Percentiles rank a stretch among this genome's conserved stretches.
Evolutionary conservation across 768 basidiomycete genomes (phyloP).

Genomic region (Boletus tylopilopsis): DNA sequence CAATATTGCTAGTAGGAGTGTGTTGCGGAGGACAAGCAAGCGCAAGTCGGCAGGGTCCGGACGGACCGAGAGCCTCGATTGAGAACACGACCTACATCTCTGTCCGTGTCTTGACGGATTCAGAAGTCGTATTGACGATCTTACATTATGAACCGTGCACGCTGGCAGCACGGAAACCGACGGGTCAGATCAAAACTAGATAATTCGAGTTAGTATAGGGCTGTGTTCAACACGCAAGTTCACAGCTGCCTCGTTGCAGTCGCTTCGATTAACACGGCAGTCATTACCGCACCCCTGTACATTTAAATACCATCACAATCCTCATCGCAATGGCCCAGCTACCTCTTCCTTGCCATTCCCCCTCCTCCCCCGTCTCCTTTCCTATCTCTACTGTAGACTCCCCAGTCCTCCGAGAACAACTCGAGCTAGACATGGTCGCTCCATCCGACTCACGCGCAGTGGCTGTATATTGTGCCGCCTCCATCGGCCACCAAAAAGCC

Average conservation of each 20-base stretch:
- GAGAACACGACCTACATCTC: background rate
- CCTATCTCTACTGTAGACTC: background rate
- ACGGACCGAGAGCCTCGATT: background rate
- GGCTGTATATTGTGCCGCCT: slow-evolving; percentile 87
- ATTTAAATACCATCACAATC: slow-evolving; percentile 23
- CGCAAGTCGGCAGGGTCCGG: background rate
- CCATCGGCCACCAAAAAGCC: slow-evolving; percentile 55
- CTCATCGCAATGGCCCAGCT: slow-evolving; percentile 10
- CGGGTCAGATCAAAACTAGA: background rate
- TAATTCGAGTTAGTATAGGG: too few species aligned
- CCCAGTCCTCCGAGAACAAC: slow-evolving; percentile 5
- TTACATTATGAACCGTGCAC: background rate
- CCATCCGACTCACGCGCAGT: slow-evolving; percentile 40
- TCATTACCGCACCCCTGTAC: slow-evolving; percentile 8
- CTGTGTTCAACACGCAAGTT: too few species aligned
- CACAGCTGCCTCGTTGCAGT: slow-evolving; percentile 26
- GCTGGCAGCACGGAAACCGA: background rate
- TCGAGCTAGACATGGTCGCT: slow-evolving; percentile 26
- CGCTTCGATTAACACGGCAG: slow-evolving; percentile 6
- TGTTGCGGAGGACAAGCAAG: background rate
- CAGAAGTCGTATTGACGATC: background rate
- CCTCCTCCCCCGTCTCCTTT: background rate
- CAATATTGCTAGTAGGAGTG: too few species aligned
- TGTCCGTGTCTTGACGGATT: background rate
- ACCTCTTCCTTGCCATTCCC: slow-evolving; percentile 1